These are phyloP conservation scores for Huntiella decipiens DNA, from an alignment of 2,329 filamentous ascomycete species.

Conservation along the genomic window DNA sequence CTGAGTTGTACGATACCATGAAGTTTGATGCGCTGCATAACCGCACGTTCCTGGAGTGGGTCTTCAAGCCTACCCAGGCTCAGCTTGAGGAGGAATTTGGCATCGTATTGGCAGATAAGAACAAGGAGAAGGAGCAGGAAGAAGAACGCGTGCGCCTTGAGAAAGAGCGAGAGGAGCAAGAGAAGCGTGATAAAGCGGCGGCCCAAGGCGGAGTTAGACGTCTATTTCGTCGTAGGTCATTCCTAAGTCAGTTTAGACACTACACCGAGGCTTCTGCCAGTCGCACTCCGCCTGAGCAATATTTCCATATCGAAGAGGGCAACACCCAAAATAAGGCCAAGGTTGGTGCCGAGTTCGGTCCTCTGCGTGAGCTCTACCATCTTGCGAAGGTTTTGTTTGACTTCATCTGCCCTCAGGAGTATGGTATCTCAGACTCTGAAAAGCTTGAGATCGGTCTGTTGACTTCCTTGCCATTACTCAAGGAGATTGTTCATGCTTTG, in stretches of 20 bases:
- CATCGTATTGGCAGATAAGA: conserved; percentile 16
- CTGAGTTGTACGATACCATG: conserved; percentile 97
- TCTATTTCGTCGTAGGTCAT: conserved; percentile 42
- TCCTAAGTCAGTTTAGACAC: conserved; percentile 34
- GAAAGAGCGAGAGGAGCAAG: conserved; percentile 23
- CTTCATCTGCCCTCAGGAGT: conserved; percentile 96
- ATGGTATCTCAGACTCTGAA: conserved; percentile 85
- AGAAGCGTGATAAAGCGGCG: conserved; percentile 15
- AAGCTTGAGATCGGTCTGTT: conserved; percentile 96
- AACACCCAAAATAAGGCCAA: conserved; percentile 57
- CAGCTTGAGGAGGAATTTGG: conserved; percentile 56
- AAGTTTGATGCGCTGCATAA: conserved; percentile 98
- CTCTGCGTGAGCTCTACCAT: conserved; percentile 80
- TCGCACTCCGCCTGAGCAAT: conserved; percentile 37
- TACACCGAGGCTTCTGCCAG: conserved; percentile 29
- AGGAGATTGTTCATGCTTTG: conserved; percentile 90
- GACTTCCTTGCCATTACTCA: conserved; percentile 79
- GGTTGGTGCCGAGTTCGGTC: conserved; percentile 66
- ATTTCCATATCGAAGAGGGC: conserved; percentile 80
- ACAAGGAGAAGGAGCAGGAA: conserved; percentile 19
- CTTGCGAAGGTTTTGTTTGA: conserved; percentile 91
- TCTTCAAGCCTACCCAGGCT: conserved; percentile 70
- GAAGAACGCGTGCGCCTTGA: conserved; percentile 17
- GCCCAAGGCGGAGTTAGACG: conserved; percentile 20
- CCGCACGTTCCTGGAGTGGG: conserved; percentile 88